Conservation (phyloP, 2,329 filamentous ascomycete genomes). For the Calonectria pseudoturangicola region DNA sequence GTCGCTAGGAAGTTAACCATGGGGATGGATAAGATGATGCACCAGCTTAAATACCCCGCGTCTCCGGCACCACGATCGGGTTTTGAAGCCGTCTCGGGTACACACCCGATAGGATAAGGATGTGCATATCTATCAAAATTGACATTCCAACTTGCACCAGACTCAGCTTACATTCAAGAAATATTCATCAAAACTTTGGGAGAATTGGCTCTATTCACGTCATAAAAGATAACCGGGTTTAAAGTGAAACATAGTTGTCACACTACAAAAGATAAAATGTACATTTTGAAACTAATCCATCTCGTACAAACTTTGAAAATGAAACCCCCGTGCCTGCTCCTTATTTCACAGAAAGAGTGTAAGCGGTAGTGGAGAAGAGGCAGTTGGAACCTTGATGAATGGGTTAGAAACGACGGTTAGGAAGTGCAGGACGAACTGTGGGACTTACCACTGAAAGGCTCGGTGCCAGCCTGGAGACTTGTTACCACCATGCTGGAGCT, state of each 20-base stretch:
- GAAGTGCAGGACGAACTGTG: too few species aligned
- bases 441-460: slow-evolving; percentile 69
- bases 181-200: too few species aligned
- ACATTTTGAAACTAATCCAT: neutral
- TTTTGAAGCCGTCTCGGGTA: slow-evolving; percentile 1
- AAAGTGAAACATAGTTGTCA: neutral
- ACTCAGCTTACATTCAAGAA: neutral
- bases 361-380: slow-evolving; percentile 30
- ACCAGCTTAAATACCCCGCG: neutral
- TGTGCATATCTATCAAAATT: too few species aligned
- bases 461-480: slow-evolving; percentile 64
- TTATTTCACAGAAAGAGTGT: slow-evolving; percentile 37
- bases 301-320: neutral
- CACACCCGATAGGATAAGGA: slow-evolving; percentile 1
- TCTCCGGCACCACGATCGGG: neutral
- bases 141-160: neutral
- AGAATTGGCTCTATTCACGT: neutral
- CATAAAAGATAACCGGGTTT: too few species aligned
- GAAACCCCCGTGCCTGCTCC: neutral
- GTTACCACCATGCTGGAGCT: slow-evolving; percentile 43
- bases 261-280: neutral
- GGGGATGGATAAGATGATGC: neutral
- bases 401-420: neutral
- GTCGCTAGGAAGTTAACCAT: neutral
- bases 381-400: slow-evolving; percentile 18